Percentiles rank a stretch among this genome's conserved stretches.
These are phyloP conservation scores for Oidiodendron maius DNA, from an alignment of 495 filamentous ascomycete species.

Conservation along the genomic window DNA sequence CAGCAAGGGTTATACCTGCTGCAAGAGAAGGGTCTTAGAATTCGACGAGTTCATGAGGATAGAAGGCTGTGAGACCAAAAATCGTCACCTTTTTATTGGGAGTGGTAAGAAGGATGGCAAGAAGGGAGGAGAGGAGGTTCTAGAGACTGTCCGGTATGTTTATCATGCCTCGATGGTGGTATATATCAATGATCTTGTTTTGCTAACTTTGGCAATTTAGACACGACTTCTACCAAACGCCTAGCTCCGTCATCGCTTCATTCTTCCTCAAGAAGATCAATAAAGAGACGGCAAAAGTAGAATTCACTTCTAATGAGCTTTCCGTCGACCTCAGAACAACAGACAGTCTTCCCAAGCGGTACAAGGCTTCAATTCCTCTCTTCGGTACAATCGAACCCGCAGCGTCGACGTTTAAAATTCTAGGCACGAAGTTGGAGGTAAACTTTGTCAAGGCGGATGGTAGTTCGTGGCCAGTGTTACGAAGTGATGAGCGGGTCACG, in stretches of 20 bases:
- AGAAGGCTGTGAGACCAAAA: constrained; percentile 78
- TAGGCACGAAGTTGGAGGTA: constrained; percentile 94
- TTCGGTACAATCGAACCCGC: constrained; percentile 70
- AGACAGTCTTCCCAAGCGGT: constrained; percentile 71
- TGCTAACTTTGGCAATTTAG: constrained; percentile 32
- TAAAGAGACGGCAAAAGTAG: constrained; percentile 65
- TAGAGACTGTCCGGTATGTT: constrained; percentile 67
- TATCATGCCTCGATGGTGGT: background rate
- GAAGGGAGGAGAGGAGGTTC: constrained; percentile 50
- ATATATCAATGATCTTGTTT: background rate
- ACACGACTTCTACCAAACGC: constrained; percentile 93
- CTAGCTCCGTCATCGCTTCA: constrained; percentile 76
- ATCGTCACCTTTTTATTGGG: constrained; percentile 80
- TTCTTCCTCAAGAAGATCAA: constrained; percentile 97
- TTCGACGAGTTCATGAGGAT: constrained; percentile 98
- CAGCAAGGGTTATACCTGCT: constrained; percentile 95
- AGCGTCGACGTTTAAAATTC: constrained; percentile 71
- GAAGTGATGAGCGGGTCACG: constrained; percentile 71
- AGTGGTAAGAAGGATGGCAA: constrained; percentile 56
- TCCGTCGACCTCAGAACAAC: constrained; percentile 75
- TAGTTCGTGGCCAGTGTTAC: constrained; percentile 81
- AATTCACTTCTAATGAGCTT: constrained; percentile 54
- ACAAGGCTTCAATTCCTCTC: constrained; percentile 65
- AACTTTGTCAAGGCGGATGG: constrained; percentile 78
- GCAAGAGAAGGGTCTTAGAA: constrained; percentile 89